These are phyloP conservation scores for Candida smagusa DNA, from an alignment of 1,139 yeast species.

Conservation along the genomic window DNA sequence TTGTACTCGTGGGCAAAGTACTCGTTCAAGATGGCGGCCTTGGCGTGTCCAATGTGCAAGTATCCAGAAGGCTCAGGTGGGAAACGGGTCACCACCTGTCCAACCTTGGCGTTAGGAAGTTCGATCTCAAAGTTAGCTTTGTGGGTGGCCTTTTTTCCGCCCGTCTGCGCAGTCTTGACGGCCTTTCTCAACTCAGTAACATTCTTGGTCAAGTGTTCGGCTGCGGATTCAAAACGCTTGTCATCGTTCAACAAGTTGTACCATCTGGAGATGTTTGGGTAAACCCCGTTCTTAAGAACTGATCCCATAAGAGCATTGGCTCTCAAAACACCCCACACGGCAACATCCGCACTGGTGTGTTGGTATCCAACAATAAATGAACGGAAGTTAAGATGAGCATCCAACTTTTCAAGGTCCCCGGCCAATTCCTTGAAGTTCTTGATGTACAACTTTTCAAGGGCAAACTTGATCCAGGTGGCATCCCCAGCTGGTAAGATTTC, in stretches of 20 bases:
- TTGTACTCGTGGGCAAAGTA: constrained; percentile 92
- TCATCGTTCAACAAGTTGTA: constrained; percentile 72
- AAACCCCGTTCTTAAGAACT: constrained; percentile 77
- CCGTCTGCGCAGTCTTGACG: constrained; percentile 51
- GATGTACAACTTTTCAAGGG: constrained; percentile 64
- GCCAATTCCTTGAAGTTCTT: constrained; percentile 88
- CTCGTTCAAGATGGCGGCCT: constrained; percentile 93
- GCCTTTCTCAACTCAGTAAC: constrained; percentile 72
- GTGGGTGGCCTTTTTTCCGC: constrained; percentile 73
- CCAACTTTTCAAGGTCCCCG: constrained; percentile 73
- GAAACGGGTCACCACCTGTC: constrained; percentile 95
- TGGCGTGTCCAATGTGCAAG: constrained; percentile 91
- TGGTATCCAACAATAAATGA: constrained; percentile 70
- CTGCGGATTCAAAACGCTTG: constrained; percentile 64
- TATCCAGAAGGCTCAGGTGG: constrained; percentile 94
- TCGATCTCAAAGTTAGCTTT: constrained; percentile 93
- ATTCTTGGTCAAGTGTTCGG: constrained; percentile 65
- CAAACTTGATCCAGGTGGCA: constrained; percentile 65
- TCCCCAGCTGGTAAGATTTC: constrained; percentile 30
- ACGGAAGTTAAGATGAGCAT: constrained; percentile 80
- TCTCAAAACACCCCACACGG: constrained; percentile 91
- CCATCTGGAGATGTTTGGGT: constrained; percentile 91
- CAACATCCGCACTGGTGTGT: constrained; percentile 74
- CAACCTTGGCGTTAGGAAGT: constrained; percentile 83
- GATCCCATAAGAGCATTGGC: constrained; percentile 93